phyloP scores from a whole-genome alignment of 2,329 filamentous ascomycete species.

The Venturia asperata region DNA sequence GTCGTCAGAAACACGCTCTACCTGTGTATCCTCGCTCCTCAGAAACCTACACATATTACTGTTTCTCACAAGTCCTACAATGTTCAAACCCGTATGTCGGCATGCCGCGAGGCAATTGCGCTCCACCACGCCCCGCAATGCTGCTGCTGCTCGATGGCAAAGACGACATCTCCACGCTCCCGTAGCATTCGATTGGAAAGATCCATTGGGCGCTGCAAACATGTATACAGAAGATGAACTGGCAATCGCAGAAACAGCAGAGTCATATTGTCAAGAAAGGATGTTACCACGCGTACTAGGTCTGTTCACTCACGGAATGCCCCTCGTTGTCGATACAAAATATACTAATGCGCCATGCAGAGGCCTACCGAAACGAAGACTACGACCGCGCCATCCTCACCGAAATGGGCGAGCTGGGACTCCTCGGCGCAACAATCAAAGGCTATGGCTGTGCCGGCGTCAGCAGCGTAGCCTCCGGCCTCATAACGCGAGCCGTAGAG shows the following conservation, averaged over 20 bases:
- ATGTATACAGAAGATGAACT: slow-evolving; percentile 84
- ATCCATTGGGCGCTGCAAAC: slow-evolving; percentile 68
- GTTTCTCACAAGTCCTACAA: slow-evolving; percentile 24
- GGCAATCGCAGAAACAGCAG: slow-evolving; percentile 82
- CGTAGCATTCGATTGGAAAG: slow-evolving; percentile 74
- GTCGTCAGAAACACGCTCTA: neutral
- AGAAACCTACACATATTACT: neutral
- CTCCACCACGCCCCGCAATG: slow-evolving; percentile 25
- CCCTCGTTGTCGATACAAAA: slow-evolving; percentile 11
- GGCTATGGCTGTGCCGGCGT: slow-evolving; percentile 85
- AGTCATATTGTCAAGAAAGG: slow-evolving; percentile 88
- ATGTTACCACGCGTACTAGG: slow-evolving; percentile 79
- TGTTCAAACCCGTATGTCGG: slow-evolving; percentile 40
- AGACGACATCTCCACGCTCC: slow-evolving; percentile 19
- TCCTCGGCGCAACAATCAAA: slow-evolving; percentile 77
- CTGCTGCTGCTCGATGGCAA: slow-evolving; percentile 25
- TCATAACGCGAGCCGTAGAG: slow-evolving; percentile 87
- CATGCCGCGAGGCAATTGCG: slow-evolving; percentile 36
- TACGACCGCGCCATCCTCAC: slow-evolving; percentile 79
- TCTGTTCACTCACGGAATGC: slow-evolving; percentile 36
- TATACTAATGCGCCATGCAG: slow-evolving; percentile 38
- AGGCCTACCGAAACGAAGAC: slow-evolving; percentile 78
- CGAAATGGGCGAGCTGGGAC: slow-evolving; percentile 89
- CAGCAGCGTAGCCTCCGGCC: slow-evolving; percentile 77
- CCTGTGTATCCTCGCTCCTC: neutral